These are phyloP conservation scores for Cucurbitaria berberidis DNA, from an alignment of 2,329 filamentous ascomycete genomes.

Conservation along the genomic window DNA sequence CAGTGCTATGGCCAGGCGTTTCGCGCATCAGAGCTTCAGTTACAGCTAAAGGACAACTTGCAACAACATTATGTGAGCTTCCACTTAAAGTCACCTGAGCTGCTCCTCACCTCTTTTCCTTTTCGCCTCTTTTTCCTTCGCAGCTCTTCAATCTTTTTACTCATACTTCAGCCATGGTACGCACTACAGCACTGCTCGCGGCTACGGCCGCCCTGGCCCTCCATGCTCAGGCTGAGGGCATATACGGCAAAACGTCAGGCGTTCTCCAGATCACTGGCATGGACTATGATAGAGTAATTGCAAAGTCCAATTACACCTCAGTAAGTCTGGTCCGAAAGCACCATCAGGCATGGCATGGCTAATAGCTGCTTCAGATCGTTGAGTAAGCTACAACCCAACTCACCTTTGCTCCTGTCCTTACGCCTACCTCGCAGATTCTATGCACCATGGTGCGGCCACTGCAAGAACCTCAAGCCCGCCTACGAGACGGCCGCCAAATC, in stretches of 20 bases:
- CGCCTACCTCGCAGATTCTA: conserved; percentile 76
- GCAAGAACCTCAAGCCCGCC: conserved; percentile 91
- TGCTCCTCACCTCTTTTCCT: conserved; percentile 9
- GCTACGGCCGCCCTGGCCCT: conserved; percentile 69
- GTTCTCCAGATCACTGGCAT: conserved; percentile 82
- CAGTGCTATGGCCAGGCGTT: conserved; percentile 1
- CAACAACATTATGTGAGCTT: conserved; percentile 22
- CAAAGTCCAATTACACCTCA: conserved; percentile 88
- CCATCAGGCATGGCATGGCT: not conserved
- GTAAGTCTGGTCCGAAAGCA: conserved; percentile 59
- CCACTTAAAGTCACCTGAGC: conserved; percentile 12
- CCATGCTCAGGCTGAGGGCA: conserved; percentile 68
- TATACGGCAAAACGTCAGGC: conserved; percentile 86
- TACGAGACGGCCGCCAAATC: conserved; percentile 93
- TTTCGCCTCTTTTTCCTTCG: conserved; percentile 6
- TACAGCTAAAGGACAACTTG: conserved; percentile 8
- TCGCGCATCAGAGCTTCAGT: not conserved
- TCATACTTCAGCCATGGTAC: conserved; percentile 39
- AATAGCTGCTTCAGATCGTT: conserved; percentile 40
- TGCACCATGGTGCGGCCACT: conserved; percentile 97
- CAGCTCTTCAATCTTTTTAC: conserved; percentile 1
- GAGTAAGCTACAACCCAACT: conserved; percentile 40
- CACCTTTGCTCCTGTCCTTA: conserved; percentile 6
- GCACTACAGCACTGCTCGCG: conserved; percentile 52
- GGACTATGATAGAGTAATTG: conserved; percentile 81